Evolutionary conservation across 495 filamentous ascomycete genomes (phyloP).

Genomic region (Hyaloscypha bicolor): DNA sequence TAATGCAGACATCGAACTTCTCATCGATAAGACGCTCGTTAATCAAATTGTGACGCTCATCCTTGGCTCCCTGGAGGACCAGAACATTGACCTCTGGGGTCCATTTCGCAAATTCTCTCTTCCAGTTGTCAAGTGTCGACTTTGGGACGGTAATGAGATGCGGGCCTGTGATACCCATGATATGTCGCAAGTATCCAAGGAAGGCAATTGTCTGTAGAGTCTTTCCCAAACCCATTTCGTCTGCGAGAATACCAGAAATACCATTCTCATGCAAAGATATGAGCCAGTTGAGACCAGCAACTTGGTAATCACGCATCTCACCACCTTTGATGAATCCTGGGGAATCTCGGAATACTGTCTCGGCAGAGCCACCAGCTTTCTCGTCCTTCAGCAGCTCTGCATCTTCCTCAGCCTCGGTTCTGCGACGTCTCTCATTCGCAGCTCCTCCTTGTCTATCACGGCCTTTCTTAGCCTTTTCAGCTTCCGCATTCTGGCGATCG

Average conservation of each 20-base stretch:
- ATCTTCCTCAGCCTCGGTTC: slow-evolving; percentile 98
- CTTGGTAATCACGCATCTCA: slow-evolving; percentile 92
- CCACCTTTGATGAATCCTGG: slow-evolving; percentile 85
- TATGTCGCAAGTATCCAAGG: slow-evolving; percentile 88
- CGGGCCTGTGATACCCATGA: slow-evolving; percentile 86
- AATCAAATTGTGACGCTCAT: slow-evolving; percentile 86
- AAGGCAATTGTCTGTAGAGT: slow-evolving; percentile 90
- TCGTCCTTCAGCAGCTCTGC: slow-evolving; percentile 93
- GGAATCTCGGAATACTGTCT: slow-evolving; percentile 90
- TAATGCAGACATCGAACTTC: slow-evolving; percentile 92
- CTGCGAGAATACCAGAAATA: slow-evolving; percentile 95
- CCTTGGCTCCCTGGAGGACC: slow-evolving; percentile 93
- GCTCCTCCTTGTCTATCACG: slow-evolving; percentile 81
- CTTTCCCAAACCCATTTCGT: slow-evolving; percentile 97
- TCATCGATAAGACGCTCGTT: slow-evolving; percentile 88
- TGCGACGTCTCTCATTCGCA: slow-evolving; percentile 73
- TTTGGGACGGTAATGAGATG: slow-evolving; percentile 95
- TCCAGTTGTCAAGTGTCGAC: slow-evolving; percentile 98
- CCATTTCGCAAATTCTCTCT: slow-evolving; percentile 90
- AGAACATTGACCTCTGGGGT: slow-evolving; percentile 94
- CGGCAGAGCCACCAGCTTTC: slow-evolving; percentile 78
- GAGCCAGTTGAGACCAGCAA: slow-evolving; percentile 96
- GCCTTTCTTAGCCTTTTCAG: slow-evolving; percentile 68
- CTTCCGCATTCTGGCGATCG: slow-evolving; percentile 85
- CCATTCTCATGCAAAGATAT: slow-evolving; percentile 97